Base-by-base conservation (phyloP, 371 early-diverging fungal genomes). In the Dichotomocladium elegans region DNA sequence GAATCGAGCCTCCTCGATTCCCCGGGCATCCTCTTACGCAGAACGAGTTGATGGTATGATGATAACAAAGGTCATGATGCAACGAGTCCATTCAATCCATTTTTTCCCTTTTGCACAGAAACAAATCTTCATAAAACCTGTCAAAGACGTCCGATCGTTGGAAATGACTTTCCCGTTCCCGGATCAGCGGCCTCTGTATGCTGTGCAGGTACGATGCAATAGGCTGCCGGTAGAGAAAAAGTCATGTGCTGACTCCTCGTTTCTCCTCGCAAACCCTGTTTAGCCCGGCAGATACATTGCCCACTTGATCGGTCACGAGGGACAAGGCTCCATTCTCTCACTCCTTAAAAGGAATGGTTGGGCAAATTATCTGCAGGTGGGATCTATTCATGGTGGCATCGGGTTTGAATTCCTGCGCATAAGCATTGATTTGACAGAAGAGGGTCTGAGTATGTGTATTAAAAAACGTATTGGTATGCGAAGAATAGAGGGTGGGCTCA, bases 141-240 rank as follows among this genome's bases (percentile, higher is more conserved):
- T 95, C 47, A 90, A 91, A 60, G 88, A 95, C 60, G 67, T 83
- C 17, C 84, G 90, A 15, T 65, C 76, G 4, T 65, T 98, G 42
- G 84, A 87, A 47, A 61, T 98, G 61, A 80, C 81, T 12, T 98
- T 94, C 56, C 90, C 93, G n/a, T 86, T 93, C 59, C 93, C 94
- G 0, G 92, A 92, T 61, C 80, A 83, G 61, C 62, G 72, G 29
- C 72, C 72, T 1, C 50, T 77, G 43, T 90, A 81, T 61, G 64
- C 60, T 15, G 70, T 68, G 24, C 77, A 81, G 64, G 83, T 82
- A 78, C 27, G 28, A 8, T 10, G 34, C 15, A 61, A 33, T 31
- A n/a, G n/a, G n/a, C n/a, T n/a, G n/a, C n/a, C n/a, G n/a, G n/a
- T n/a, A n/a, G n/a, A n/a, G n/a, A n/a, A n/a, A n/a, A n/a, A n/a